Evolutionary conservation across 495 filamentous ascomycete species (phyloP).

Genomic region (Antarctomyces pellizariae): DNA sequence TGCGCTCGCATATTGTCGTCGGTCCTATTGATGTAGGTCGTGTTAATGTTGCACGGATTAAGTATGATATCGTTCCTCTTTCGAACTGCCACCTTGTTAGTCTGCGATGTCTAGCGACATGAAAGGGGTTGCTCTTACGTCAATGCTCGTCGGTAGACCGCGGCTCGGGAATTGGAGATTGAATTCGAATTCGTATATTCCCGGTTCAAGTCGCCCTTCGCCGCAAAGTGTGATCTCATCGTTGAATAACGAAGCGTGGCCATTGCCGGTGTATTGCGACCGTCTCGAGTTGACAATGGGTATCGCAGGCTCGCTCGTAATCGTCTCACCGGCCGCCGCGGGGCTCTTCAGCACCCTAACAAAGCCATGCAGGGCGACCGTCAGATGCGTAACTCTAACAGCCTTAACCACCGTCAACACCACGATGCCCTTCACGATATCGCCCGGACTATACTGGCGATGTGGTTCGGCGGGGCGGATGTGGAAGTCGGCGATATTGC

Average conservation of each 20-base stretch:
- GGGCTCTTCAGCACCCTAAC: conserved; percentile 72
- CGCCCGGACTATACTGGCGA: conserved; percentile 51
- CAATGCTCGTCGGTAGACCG: conserved; percentile 75
- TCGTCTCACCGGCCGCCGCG: conserved; percentile 35
- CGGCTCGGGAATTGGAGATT: conserved; percentile 59
- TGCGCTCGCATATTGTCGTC: conserved; percentile 51
- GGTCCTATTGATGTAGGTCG: conserved; percentile 71
- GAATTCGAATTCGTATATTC: conserved; percentile 82
- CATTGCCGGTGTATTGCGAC: conserved; percentile 55
- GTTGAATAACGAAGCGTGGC: conserved; percentile 67
- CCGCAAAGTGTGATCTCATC: conserved; percentile 81
- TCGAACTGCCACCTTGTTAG: conserved; percentile 44
- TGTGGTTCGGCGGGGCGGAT: conserved; percentile 68
- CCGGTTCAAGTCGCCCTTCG: conserved; percentile 64
- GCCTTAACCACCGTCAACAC: conserved; percentile 61
- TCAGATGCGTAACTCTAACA: conserved; percentile 72
- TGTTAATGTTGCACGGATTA: conserved; percentile 72
- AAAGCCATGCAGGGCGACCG: conserved; percentile 66
- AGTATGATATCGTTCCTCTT: conserved; percentile 76
- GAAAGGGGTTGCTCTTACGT: conserved; percentile 31
- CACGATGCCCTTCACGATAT: conserved; percentile 46
- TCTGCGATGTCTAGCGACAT: conserved; percentile 9
- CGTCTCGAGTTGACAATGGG: conserved; percentile 26
- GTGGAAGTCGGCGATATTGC: conserved; percentile 63
- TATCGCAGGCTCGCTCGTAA: conserved; percentile 19